Base-by-base conservation (phyloP, 139 green algal species). In the Chlorella sp. region DNA sequence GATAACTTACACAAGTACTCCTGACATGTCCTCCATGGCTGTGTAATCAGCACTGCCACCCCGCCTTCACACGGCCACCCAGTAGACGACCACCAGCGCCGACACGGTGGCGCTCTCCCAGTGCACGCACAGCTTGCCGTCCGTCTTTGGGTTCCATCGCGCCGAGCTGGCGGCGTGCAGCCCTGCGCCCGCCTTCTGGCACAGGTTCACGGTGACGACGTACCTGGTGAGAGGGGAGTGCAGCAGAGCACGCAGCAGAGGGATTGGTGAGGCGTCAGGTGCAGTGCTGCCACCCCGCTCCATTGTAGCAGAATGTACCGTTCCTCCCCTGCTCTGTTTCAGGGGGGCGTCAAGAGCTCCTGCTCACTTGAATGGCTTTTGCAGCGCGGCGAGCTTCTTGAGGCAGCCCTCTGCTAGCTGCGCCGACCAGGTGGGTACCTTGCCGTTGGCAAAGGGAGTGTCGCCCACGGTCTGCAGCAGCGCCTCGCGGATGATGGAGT, bases 281-380 rank as follows among this genome's bases (percentile, higher is more conserved):
- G n/a, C n/a, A n/a, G n/a, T n/a, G n/a, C n/a, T n/a, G n/a, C n/a
- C n/a, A n/a, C n/a, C n/a, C n/a, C n/a, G n/a, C n/a, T n/a, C n/a
- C n/a, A n/a, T n/a, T n/a, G n/a, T n/a, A n/a, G n/a, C n/a, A n/a
- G n/a, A n/a, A n/a, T n/a, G n/a, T n/a, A n/a, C n/a, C n/a, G n/a
- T n/a, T n/a, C n/a, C n/a, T n/a, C n/a, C n/a, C n/a, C n/a, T n/a
- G n/a, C n/a, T n/a, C n/a, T n/a, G n/a, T n/a, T n/a, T n/a, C n/a
- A n/a, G n/a, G n/a, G n/a, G n/a, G n/a, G n/a, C n/a, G n/a, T n/a
- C n/a, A n/a, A n/a, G n/a, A n/a, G n/a, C n/a, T n/a, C n/a, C n/a
- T n/a, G n/a, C 72, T 53, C 86, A 95, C 77, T 97, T 97, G 85
- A 94, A 94, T 0, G 90, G 92, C 84, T 95, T 95, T 67, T 86